Conservation (phyloP, 2,329 filamentous ascomycete species). For the Trichoderma koningiopsis region DNA sequence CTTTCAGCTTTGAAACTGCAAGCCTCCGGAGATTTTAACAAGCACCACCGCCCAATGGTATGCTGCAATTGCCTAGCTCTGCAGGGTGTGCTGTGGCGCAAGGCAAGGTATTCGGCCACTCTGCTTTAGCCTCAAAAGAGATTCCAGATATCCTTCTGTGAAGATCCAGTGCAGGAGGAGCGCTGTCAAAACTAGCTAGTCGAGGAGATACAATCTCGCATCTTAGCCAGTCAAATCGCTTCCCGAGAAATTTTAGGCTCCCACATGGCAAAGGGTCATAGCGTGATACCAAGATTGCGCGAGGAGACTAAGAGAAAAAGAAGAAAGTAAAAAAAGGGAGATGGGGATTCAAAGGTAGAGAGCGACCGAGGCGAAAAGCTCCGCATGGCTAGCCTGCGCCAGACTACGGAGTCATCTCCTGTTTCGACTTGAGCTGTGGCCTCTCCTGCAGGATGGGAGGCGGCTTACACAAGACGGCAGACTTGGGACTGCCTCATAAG, state of each 20-base stretch:
- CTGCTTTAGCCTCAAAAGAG: not conserved
- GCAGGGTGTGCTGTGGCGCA: constrained; percentile 13
- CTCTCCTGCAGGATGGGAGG: not conserved
- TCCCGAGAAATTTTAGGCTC: constrained; percentile 22
- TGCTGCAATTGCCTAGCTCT: not conserved
- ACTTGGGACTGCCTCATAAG: not conserved
- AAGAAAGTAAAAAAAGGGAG: not conserved
- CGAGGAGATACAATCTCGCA: constrained; percentile 21
- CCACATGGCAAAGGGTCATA: constrained; percentile 23
- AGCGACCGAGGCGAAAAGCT: not conserved
- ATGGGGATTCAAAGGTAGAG: constrained; percentile 10
- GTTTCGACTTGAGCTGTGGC: constrained; percentile 8
- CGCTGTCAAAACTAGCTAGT: constrained; percentile 5
- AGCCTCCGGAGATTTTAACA: constrained; percentile 15
- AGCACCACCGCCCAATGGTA: constrained; percentile 1
- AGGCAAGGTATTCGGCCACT: constrained; percentile 1
- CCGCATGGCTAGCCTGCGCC: constrained; percentile 10
- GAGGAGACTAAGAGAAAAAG: not conserved
- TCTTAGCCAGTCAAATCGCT: constrained; percentile 18
- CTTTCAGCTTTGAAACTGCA: constrained; percentile 2
- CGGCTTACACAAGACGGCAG: not conserved
- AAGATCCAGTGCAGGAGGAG: not conserved
- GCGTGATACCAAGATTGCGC: constrained; percentile 14
- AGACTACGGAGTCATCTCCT: constrained; percentile 1
- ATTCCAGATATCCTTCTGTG: constrained; percentile 7